Percentiles rank a stretch among this genome's conserved stretches.
These are phyloP conservation scores for Tetraselmis chui DNA, from an alignment of 139 green algal species.

Conservation along the genomic window DNA sequence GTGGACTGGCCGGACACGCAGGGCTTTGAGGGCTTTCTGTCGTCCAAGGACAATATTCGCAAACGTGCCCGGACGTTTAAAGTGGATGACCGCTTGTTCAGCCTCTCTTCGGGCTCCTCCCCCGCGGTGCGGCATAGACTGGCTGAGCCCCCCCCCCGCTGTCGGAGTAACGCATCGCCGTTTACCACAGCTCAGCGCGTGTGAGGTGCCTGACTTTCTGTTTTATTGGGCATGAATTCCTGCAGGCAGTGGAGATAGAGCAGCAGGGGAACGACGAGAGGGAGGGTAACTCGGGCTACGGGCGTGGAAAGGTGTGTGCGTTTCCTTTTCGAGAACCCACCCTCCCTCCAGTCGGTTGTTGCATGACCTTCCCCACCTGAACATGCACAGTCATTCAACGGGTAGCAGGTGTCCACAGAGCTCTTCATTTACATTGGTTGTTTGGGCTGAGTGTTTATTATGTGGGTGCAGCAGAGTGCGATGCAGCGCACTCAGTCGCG, in stretches of 20 bases:
- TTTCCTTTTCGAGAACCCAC: no score
- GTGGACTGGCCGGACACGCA: background rate
- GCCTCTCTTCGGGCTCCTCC: background rate
- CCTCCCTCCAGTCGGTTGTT: no score
- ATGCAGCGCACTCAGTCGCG: background rate
- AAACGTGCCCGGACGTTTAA: slow-evolving; percentile 7
- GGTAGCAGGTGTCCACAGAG: background rate
- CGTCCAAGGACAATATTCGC: slow-evolving; percentile 12
- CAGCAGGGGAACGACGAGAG: background rate
- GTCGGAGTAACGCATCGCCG: no score
- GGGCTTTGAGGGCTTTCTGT: slow-evolving; percentile 15
- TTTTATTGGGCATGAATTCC: no score
- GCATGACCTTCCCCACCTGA: background rate
- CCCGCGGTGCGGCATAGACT: slow-evolving; percentile 1
- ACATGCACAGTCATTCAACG: background rate
- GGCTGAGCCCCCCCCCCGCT: no score
- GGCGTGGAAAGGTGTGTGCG: background rate
- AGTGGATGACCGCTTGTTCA: slow-evolving; percentile 10
- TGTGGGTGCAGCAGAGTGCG: background rate
- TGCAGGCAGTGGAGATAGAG: background rate
- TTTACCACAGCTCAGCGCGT: no score
- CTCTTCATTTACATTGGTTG: no score
- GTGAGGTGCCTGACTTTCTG: no score
- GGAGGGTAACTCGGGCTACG: background rate
- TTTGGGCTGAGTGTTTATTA: no score